A percentile compares a stretch with the other conserved stretches of the same genome.
These are phyloP conservation scores for Fusarium sp. DNA, from an alignment of 2,329 filamentous ascomycete species.

Conservation along the genomic window DNA sequence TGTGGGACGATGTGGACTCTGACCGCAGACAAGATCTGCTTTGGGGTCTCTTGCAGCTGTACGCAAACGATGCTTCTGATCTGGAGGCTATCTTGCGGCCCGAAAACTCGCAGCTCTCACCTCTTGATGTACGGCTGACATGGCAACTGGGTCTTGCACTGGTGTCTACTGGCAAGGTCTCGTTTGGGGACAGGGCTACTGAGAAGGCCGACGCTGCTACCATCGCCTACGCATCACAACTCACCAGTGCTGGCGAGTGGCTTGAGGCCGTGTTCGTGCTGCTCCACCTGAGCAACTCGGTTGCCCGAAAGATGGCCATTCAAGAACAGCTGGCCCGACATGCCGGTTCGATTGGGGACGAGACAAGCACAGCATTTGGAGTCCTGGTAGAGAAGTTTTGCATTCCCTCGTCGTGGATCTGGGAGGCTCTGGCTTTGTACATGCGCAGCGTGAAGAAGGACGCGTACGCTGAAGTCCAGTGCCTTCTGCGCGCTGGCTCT, in stretches of 20 bases:
- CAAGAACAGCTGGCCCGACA: constrained; percentile 78
- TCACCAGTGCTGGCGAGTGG: constrained; percentile 71
- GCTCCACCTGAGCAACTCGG: constrained; percentile 71
- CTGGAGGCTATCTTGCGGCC: constrained; percentile 77
- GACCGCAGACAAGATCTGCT: constrained; percentile 76
- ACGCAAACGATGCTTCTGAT: constrained; percentile 65
- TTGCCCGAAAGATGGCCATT: constrained; percentile 70
- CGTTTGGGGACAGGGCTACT: constrained; percentile 61
- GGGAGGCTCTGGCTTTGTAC: constrained; percentile 83
- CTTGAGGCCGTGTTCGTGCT: constrained; percentile 78
- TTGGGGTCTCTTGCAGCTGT: constrained; percentile 86
- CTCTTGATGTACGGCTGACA: constrained; percentile 75
- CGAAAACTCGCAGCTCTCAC: constrained; percentile 76
- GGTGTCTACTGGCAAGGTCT: constrained; percentile 57
- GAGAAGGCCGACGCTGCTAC: constrained; percentile 72
- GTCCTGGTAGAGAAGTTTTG: constrained; percentile 69
- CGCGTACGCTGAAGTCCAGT: constrained; percentile 74
- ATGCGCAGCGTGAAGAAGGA: constrained; percentile 77
- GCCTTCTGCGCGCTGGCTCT: constrained; percentile 77
- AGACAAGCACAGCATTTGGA: constrained; percentile 63
- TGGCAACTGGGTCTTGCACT: constrained; percentile 85
- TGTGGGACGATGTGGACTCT: constrained; percentile 67
- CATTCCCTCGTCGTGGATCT: constrained; percentile 81
- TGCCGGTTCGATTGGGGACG: constrained; percentile 69
- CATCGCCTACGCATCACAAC: constrained; percentile 68